Conservation (phyloP, 2,329 filamentous ascomycete genomes). For the Orbilia ellipsospora region DNA sequence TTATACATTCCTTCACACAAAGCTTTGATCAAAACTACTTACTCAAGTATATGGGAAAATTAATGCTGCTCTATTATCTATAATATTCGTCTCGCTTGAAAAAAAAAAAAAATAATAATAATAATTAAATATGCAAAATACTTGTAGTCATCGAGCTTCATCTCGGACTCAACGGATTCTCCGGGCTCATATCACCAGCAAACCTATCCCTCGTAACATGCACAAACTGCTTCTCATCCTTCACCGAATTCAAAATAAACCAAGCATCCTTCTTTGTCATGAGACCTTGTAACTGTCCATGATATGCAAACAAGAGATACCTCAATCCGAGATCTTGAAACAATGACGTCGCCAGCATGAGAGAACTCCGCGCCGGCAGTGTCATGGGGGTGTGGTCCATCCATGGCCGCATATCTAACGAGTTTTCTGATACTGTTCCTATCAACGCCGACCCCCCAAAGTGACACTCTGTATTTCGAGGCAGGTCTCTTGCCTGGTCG, state of each 20-base stretch:
- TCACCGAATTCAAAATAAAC: constrained; percentile 85
- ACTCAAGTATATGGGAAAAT: too few species aligned
- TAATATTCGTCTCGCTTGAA: background rate
- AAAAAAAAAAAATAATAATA: background rate
- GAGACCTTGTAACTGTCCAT: constrained; percentile 82
- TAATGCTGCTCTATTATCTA: too few species aligned
- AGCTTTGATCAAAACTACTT: too few species aligned
- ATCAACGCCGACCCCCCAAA: constrained; percentile 73
- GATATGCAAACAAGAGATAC: constrained; percentile 87
- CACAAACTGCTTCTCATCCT: constrained; percentile 68
- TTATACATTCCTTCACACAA: too few species aligned
- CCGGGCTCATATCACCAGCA: constrained; percentile 21
- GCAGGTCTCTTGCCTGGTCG: constrained; percentile 69
- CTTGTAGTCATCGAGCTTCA: constrained; percentile 1
- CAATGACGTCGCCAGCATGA: constrained; percentile 89
- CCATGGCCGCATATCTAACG: constrained; percentile 90
- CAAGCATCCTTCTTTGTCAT: constrained; percentile 98
- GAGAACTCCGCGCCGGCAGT: constrained; percentile 77
- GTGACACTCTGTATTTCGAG: constrained; percentile 69
- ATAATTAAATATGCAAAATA: background rate
- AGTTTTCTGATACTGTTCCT: constrained; percentile 37
- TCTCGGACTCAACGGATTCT: constrained; percentile 7
- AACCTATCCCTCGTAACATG: constrained; percentile 59
- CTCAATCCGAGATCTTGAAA: constrained; percentile 93
- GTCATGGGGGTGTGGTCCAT: constrained; percentile 99